A percentile compares a stretch with the other conserved stretches of the same genome.
phyloP scores from a whole-genome alignment of 768 basidiomycete species.

The Termitomyces sp. region DNA sequence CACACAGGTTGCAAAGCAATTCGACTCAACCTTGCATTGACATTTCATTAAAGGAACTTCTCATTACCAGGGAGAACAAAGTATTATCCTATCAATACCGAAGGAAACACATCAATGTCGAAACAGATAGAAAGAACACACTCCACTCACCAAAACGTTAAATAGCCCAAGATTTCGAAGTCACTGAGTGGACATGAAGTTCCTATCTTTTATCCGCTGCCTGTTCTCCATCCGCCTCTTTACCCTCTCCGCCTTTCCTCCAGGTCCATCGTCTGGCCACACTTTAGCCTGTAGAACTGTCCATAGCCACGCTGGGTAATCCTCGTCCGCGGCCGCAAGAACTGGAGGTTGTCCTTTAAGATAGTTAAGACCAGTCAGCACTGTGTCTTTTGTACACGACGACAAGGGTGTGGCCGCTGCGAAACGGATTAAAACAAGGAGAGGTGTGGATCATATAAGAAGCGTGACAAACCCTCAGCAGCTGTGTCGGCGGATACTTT shows the following conservation, averaged over 20 bases:
- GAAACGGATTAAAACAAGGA: not conserved
- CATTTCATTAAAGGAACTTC: not conserved
- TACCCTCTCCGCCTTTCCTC: conserved; percentile 58
- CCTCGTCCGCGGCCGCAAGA: conserved; percentile 71
- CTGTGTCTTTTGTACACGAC: conserved; percentile 67
- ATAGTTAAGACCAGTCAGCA: conserved; percentile 77
- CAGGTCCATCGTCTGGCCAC: conserved; percentile 67
- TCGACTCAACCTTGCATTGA: too few species aligned
- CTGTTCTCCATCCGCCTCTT: conserved; percentile 57
- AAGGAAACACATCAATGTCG: not conserved
- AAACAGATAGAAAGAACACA: not conserved
- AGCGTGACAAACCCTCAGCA: conserved; percentile 1
- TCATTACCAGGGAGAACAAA: not conserved
- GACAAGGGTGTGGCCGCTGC: conserved; percentile 36
- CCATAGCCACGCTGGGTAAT: conserved; percentile 92
- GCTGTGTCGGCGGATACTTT: conserved; percentile 10
- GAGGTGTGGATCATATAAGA: not conserved
- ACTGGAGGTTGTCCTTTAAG: conserved; percentile 79
- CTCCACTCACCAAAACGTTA: conserved; percentile 5
- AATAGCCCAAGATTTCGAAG: conserved; percentile 6
- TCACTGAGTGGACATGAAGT: conserved; percentile 83
- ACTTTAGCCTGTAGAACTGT: conserved; percentile 57
- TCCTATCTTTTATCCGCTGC: conserved; percentile 71
- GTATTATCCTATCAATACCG: not conserved
- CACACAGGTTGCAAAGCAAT: not conserved